phyloP scores from a whole-genome alignment of 2,329 filamentous ascomycete genomes.

The Elsinoe australis region DNA sequence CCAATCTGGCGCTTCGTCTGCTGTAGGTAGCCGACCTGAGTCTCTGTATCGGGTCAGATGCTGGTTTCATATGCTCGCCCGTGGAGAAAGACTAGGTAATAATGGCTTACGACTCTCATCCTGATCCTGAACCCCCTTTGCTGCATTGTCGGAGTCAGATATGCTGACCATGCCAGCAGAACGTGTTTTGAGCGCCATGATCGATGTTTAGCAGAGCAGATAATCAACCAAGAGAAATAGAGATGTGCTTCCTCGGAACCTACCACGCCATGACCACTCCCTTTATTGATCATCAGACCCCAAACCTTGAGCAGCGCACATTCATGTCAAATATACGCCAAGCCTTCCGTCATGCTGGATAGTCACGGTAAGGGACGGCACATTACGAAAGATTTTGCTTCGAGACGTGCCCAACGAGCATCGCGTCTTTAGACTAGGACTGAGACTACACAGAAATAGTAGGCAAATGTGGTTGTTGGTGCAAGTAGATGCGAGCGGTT shows the following conservation, averaged over 20 bases:
- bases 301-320: not conserved
- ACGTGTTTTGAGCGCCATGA: too few relatives aligned
- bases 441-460: too few relatives aligned
- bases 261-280: not conserved
- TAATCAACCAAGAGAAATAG: too few relatives aligned
- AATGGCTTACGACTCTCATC: too few relatives aligned
- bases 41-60: not conserved
- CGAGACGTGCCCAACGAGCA: not conserved
- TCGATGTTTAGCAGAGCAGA: too few relatives aligned
- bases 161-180: too few relatives aligned
- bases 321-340: not conserved
- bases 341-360: slow-evolving; percentile 6
- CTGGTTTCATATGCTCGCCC: not conserved
- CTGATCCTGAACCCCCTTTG: too few relatives aligned
- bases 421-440: too few relatives aligned
- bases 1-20: slow-evolving; percentile 41
- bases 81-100: too few relatives aligned
- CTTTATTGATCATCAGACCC: not conserved
- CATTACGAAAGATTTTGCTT: not conserved
- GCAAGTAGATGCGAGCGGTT: not conserved
- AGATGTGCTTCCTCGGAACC: too few relatives aligned
- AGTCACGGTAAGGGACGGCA: not conserved
- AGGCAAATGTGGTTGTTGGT: too few relatives aligned
- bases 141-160: too few relatives aligned
- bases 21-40: not conserved